Evolutionary conservation across 1,139 yeast genomes (phyloP).

Genomic region (Candida buenavistaensis): DNA sequence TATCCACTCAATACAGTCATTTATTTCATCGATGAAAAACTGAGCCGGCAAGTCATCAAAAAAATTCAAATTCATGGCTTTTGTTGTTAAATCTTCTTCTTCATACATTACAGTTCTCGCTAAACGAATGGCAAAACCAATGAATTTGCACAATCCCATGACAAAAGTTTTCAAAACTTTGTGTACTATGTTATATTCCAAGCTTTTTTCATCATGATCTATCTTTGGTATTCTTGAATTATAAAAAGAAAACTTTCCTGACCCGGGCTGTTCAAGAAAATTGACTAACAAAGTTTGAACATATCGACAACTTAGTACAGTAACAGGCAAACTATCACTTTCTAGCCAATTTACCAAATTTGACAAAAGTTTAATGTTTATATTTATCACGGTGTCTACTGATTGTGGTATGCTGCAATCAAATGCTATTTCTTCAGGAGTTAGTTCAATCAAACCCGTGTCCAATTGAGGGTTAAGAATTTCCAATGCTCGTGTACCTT

Average conservation of each 20-base stretch:
- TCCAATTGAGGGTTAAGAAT: conserved; percentile 62
- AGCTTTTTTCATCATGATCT: conserved; percentile 5
- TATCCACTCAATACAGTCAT: conserved; percentile 23
- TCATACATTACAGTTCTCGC: conserved; percentile 67
- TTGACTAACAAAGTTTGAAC: conserved; percentile 54
- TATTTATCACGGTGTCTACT: conserved; percentile 40
- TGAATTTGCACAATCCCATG: conserved; percentile 53
- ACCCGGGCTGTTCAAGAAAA: conserved; percentile 21
- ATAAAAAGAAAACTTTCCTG: conserved; percentile 21
- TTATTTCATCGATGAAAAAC: conserved; percentile 23
- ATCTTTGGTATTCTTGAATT: conserved; percentile 17
- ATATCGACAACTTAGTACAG: conserved; percentile 65
- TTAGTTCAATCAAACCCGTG: conserved; percentile 53
- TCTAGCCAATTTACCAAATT: conserved; percentile 60
- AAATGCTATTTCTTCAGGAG: conserved; percentile 38
- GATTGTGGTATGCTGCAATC: conserved; percentile 35
- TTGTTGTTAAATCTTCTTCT: conserved; percentile 73
- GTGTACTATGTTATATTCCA: conserved; percentile 38
- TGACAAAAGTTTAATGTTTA: conserved; percentile 47
- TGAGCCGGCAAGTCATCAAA: conserved; percentile 26
- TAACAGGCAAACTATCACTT: conserved; percentile 60
- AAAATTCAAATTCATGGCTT: conserved; percentile 54
- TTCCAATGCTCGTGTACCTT: conserved; percentile 77
- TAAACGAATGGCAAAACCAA: conserved; percentile 47
- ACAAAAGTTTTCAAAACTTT: conserved; percentile 47